Percentiles rank a stretch among this genome's conserved stretches.
These are phyloP conservation scores for Aspergillus heteromorphus DNA, from an alignment of 495 filamentous ascomycete species.

Conservation along the genomic window DNA sequence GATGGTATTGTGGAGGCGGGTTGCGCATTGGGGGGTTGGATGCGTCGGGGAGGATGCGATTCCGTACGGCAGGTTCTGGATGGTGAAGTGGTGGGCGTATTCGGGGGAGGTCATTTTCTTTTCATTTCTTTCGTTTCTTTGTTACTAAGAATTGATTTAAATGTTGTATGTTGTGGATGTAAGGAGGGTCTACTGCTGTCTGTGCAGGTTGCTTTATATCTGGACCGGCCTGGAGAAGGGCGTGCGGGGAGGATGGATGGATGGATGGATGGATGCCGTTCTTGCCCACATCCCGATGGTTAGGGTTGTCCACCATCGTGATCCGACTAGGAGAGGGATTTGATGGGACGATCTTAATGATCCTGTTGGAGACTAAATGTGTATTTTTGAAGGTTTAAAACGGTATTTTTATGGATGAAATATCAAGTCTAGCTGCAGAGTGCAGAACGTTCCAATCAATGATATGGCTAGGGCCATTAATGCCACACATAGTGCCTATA, in stretches of 20 bases:
- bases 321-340: no score
- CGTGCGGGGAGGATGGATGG: not conserved
- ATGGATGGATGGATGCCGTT: not conserved
- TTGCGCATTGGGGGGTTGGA: conserved; percentile 35
- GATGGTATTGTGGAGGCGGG: conserved; percentile 23
- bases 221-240: not conserved
- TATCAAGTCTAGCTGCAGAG: no score
- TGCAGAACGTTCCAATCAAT: no score
- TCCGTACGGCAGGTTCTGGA: conserved; percentile 81
- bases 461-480: no score
- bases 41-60: conserved; percentile 58
- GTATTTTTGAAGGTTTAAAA: no score
- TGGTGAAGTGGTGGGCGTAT: conserved; percentile 34
- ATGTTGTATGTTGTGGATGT: no score
- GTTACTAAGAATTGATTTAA: no score
- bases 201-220: not conserved
- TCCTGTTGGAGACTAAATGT: no score
- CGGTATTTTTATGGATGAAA: no score
- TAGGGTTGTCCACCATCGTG: not conserved
- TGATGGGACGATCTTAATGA: no score
- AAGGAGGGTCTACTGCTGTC: not conserved
- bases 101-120: conserved; percentile 25
- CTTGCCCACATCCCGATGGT: conserved; percentile 16
- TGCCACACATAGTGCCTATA: no score
- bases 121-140: no score